Percentiles rank a stretch among this genome's conserved stretches.
Evolutionary conservation across 768 basidiomycete genomes (phyloP).

Genomic region (Phylloporus rhodoxanthus): DNA sequence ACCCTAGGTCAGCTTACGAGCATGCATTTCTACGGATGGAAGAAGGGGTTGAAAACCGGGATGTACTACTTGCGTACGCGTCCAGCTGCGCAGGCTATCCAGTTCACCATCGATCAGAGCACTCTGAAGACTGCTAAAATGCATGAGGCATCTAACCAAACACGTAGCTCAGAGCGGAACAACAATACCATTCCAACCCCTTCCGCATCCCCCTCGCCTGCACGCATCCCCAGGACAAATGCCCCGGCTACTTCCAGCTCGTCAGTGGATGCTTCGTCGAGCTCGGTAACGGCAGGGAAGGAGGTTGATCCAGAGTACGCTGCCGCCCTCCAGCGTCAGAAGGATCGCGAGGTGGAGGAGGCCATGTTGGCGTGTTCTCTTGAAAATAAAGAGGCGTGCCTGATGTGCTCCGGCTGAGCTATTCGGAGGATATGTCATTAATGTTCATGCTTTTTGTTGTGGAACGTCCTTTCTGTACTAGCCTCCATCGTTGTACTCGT

Average conservation of each 20-base stretch:
- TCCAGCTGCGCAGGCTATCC: conserved; percentile 92
- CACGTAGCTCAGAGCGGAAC: conserved; percentile 11
- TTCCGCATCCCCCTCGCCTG: conserved; percentile 25
- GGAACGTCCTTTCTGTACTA: conserved; percentile 13
- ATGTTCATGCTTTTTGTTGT: neutral
- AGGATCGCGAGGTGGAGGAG: conserved; percentile 71
- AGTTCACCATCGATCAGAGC: conserved; percentile 91
- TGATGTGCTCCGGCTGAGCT: conserved; percentile 81
- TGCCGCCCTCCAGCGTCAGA: conserved; percentile 65
- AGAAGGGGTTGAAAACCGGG: conserved; percentile 96
- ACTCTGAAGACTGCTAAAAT: conserved; percentile 55
- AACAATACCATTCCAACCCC: conserved; percentile 19
- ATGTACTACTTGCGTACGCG: conserved; percentile 97
- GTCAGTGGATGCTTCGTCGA: conserved; percentile 9
- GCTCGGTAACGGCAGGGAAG: conserved; percentile 26
- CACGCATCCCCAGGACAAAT: conserved; percentile 28
- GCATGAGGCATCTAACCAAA: conserved; percentile 19
- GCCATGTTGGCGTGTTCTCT: conserved; percentile 79
- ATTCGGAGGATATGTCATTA: neutral
- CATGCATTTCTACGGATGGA: conserved; percentile 99
- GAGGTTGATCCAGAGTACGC: conserved; percentile 66
- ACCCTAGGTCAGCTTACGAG: conserved; percentile 88
- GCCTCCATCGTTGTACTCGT: conserved; percentile 16
- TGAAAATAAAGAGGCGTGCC: conserved; percentile 90
- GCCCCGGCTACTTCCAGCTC: conserved; percentile 25